Conservation (phyloP, 2,329 filamentous ascomycete genomes). For the Torrubiellomyces zombiae region DNA sequence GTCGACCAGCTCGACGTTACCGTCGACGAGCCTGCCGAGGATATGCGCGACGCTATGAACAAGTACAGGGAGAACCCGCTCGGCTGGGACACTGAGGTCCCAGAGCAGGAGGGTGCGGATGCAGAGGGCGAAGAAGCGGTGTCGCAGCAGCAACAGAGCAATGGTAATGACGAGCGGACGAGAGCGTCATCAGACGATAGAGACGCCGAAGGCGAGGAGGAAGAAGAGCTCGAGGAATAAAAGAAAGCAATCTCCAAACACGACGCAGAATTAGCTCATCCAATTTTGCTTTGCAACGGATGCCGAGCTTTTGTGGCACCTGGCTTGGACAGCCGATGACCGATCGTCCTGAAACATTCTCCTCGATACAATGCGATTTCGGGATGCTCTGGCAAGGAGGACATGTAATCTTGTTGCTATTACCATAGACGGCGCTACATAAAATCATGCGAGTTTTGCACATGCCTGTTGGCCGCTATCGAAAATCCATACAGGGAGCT, state of each 20-base stretch:
- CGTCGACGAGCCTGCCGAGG: constrained; percentile 37
- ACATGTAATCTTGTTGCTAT: too few relatives aligned
- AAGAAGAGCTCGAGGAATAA: constrained; percentile 15
- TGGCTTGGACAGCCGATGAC: too few relatives aligned
- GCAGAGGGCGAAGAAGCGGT: constrained; percentile 9
- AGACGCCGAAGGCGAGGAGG: constrained; percentile 31
- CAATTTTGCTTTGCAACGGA: too few relatives aligned
- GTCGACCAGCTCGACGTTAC: constrained; percentile 39
- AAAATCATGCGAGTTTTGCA: too few relatives aligned
- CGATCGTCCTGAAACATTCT: too few relatives aligned
- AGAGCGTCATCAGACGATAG: constrained; percentile 16
- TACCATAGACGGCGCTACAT: too few relatives aligned
- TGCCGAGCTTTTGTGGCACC: too few relatives aligned
- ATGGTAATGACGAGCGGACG: constrained; percentile 8
- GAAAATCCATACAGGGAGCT: too few relatives aligned
- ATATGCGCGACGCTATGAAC: constrained; percentile 33
- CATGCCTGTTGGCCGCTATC: too few relatives aligned
- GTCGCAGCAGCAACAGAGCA: constrained; percentile 8
- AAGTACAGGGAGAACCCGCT: constrained; percentile 36
- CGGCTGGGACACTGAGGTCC: constrained; percentile 25
- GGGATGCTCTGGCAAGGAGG: too few relatives aligned
- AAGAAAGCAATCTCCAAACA: constrained; percentile 3
- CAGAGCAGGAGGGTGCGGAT: constrained; percentile 11
- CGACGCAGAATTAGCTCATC: not conserved
- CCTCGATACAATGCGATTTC: too few relatives aligned